Evolutionary conservation across 805 yeast species (phyloP).

Genomic region (Yamadazyma paraphyllophila): DNA sequence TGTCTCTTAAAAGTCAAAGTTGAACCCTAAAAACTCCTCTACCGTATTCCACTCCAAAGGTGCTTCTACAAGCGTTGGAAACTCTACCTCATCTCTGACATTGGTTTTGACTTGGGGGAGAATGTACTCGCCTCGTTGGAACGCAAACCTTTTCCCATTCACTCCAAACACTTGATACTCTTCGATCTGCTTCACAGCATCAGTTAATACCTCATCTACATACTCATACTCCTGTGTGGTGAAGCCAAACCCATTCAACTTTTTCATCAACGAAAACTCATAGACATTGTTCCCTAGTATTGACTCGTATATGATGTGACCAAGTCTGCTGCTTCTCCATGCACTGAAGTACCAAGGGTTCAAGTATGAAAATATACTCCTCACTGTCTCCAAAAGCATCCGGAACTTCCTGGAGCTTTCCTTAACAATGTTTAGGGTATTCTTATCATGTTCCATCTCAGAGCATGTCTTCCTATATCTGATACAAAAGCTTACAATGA

Average conservation of each 20-base stretch:
- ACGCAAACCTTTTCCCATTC: background rate
- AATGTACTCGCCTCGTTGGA: background rate
- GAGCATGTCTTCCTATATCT: conserved; percentile 14
- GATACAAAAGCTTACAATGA: conserved; percentile 21
- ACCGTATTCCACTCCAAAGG: background rate
- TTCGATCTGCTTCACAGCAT: background rate
- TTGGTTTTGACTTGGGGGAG: background rate
- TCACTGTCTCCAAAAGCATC: background rate
- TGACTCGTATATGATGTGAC: background rate
- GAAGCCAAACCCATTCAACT: background rate
- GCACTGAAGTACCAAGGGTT: conserved; percentile 64
- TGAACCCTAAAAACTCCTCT: background rate
- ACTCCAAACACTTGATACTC: background rate
- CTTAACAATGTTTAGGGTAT: no score
- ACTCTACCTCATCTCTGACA: background rate
- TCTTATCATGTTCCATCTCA: background rate
- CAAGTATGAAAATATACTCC: conserved; percentile 19
- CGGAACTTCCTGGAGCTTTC: background rate
- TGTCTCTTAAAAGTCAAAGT: background rate
- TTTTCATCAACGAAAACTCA: background rate
- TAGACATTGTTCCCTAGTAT: background rate
- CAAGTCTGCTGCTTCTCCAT: conserved; percentile 55
- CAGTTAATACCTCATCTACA: background rate
- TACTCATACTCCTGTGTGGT: background rate
- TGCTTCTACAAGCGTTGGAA: background rate